Conservation (phyloP, 805 yeast genomes). For the Ogataea nonfermentans region DNA sequence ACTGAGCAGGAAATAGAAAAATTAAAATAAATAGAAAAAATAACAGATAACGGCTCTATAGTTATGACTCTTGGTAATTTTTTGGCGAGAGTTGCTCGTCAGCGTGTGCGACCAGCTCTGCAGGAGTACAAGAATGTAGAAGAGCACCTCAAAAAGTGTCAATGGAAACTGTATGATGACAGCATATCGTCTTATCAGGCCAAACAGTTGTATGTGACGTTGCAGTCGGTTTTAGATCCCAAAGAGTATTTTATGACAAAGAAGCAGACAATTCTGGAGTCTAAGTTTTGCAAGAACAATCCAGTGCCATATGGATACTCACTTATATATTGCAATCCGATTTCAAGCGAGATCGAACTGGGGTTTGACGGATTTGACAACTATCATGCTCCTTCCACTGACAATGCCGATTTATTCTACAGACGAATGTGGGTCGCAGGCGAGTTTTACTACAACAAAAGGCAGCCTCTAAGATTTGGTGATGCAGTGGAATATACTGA, state of each 20-base stretch:
- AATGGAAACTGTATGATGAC: conserved; percentile 30
- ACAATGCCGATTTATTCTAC: conserved; percentile 35
- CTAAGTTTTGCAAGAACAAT: conserved; percentile 19
- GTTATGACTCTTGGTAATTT: conserved; percentile 2
- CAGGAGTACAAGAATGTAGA: conserved; percentile 15
- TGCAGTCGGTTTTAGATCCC: conserved; percentile 26
- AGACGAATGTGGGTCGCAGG: conserved; percentile 86
- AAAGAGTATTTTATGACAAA: conserved; percentile 17
- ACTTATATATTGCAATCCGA: conserved; percentile 65
- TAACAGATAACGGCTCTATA: background rate
- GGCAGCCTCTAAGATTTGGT: conserved; percentile 36
- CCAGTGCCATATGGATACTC: conserved; percentile 55
- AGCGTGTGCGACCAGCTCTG: conserved; percentile 5
- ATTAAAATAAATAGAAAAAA: conserved; percentile 11
- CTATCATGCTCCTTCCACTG: conserved; percentile 60
- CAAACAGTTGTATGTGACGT: conserved; percentile 28
- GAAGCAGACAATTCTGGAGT: conserved; percentile 6
- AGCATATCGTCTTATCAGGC: conserved; percentile 27
- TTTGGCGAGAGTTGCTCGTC: conserved; percentile 3
- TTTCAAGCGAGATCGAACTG: conserved; percentile 42
- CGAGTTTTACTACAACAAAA: conserved; percentile 40
- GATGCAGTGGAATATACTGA: conserved; percentile 52
- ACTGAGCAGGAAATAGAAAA: conserved; percentile 25
- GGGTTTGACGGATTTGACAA: conserved; percentile 79
- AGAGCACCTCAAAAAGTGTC: conserved; percentile 12